Evolutionary conservation across 305 asterid genomes (phyloP).

Genomic region (Fraxinus sp.): DNA sequence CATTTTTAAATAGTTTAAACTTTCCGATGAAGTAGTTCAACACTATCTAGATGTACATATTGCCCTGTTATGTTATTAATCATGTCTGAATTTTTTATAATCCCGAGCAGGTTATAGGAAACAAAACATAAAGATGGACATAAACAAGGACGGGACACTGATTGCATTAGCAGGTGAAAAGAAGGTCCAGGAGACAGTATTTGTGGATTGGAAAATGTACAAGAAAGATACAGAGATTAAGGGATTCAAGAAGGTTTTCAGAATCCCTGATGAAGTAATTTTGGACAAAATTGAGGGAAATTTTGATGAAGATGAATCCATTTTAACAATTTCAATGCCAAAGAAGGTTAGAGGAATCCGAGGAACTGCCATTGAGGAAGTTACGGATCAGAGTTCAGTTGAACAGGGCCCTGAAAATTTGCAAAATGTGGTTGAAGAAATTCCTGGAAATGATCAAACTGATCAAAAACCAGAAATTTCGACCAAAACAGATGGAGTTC

Average conservation of each 20-base stretch:
- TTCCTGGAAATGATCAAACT: conserved; percentile 14
- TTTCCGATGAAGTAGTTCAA: not conserved
- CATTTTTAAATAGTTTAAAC: not conserved
- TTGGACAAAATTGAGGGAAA: conserved; percentile 64
- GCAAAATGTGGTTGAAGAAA: conserved; percentile 36
- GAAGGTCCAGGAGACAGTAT: conserved; percentile 53
- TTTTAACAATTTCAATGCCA: conserved; percentile 63
- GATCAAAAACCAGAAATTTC: conserved; percentile 7
- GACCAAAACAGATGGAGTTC: not conserved
- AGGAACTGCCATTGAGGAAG: conserved; percentile 60
- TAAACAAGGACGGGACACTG: conserved; percentile 61
- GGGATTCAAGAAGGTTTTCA: conserved; percentile 64
- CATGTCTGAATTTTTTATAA: not conserved
- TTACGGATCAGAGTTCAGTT: conserved; percentile 37
- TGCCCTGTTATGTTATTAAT: not conserved
- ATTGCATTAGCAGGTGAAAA: conserved; percentile 57
- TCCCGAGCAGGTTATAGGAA: conserved; percentile 45
- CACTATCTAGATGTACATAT: not conserved
- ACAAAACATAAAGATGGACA: conserved; percentile 58
- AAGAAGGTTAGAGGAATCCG: conserved; percentile 58
- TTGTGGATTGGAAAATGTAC: conserved; percentile 53
- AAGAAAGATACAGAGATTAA: conserved; percentile 50
- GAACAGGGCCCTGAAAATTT: conserved; percentile 36
- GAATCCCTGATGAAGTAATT: conserved; percentile 67
- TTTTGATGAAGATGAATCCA: conserved; percentile 55